Conservation (phyloP, 805 yeast genomes). For the Yarrowia bubula region DNA sequence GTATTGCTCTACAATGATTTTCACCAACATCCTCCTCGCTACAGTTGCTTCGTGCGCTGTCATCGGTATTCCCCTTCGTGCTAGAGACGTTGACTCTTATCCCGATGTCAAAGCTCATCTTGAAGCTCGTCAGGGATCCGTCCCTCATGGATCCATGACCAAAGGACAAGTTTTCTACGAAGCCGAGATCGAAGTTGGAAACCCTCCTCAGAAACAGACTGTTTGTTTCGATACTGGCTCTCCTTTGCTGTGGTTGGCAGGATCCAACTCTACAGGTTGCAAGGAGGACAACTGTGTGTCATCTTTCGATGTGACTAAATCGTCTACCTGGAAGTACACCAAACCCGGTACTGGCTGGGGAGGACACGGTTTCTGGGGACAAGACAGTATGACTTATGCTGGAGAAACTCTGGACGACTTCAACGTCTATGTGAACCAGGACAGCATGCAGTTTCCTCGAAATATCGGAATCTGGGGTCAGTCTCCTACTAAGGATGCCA, state of each 20-base stretch:
- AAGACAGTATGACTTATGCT: not conserved
- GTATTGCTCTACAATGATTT: not conserved
- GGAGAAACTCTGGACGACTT: not conserved
- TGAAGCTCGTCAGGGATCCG: not conserved
- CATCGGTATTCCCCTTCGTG: not conserved
- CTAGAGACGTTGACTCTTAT: not conserved
- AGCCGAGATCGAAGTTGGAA: not conserved
- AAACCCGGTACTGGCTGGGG: not conserved
- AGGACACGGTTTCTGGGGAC: not conserved
- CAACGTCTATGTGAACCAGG: not conserved
- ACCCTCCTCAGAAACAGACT: not conserved
- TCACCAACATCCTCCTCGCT: not conserved
- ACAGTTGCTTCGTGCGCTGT: not conserved
- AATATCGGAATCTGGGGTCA: not conserved
- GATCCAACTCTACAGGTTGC: not conserved
- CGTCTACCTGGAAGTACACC: not conserved
- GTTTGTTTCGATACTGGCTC: not conserved
- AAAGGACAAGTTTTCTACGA: not conserved
- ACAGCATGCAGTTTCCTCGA: no score
- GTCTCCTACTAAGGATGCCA: not conserved
- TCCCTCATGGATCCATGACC: not conserved
- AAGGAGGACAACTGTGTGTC: not conserved
- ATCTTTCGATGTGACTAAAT: not conserved
- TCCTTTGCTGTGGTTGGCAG: not conserved
- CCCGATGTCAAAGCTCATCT: not conserved